Percentiles rank a stretch among this genome's conserved stretches.
Conservation (phyloP, 768 basidiomycete genomes). For the Trametes villosa region DNA sequence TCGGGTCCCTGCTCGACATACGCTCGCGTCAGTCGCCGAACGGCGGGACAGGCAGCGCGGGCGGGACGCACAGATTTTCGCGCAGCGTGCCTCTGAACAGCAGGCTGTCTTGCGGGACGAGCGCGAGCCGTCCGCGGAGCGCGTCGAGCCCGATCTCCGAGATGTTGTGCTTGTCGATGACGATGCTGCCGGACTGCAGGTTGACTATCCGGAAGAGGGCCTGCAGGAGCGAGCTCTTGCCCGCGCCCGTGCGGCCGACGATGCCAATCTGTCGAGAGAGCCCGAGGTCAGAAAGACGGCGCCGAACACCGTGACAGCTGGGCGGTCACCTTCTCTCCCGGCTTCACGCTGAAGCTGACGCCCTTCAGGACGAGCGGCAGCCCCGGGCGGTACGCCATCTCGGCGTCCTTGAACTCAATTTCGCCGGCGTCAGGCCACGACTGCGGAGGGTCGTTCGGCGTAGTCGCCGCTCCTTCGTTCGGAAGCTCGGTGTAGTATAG, state of each 20-base stretch:
- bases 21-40: constrained; percentile 64
- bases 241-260: constrained; percentile 51
- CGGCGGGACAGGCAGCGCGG: background rate
- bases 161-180: constrained; percentile 61
- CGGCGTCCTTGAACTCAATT: constrained; percentile 74
- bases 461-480: constrained; percentile 51
- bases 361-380: constrained; percentile 88
- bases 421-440: constrained; percentile 79
- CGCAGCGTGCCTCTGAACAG: constrained; percentile 80
- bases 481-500: constrained; percentile 69
- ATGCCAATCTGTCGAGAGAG: constrained; percentile 47
- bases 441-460: constrained; percentile 53
- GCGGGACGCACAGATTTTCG: constrained; percentile 44
- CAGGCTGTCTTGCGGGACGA: constrained; percentile 76
- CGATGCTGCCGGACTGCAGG: constrained; percentile 57
- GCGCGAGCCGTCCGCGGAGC: constrained; percentile 56
- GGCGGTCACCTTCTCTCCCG: constrained; percentile 77
- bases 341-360: constrained; percentile 66
- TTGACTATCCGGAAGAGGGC: constrained; percentile 56
- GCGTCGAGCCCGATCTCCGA: constrained; percentile 56
- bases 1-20: constrained; percentile 65
- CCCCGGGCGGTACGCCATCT: constrained; percentile 83
- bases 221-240: constrained; percentile 56
- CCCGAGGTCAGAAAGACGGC: background rate
- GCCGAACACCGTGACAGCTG: background rate